Evolutionary conservation across 2,329 filamentous ascomycete species (phyloP).

Genomic region (Ascochyta rabiei): DNA sequence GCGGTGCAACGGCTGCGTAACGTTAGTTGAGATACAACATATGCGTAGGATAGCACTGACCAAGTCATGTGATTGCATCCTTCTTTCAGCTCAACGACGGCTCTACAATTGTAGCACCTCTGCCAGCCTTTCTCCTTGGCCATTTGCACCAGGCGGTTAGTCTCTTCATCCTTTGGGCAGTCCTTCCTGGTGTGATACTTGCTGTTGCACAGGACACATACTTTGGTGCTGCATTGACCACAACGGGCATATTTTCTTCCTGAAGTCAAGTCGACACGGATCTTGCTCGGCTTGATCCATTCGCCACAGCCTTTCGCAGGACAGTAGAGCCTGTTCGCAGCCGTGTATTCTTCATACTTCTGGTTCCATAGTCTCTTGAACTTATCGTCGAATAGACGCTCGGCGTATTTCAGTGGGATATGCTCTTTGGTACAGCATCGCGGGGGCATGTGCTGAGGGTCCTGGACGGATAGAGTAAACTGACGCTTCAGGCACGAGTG

Average conservation of each 20-base stretch:
- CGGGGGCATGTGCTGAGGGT: slow-evolving; percentile 84
- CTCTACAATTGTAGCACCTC: slow-evolving; percentile 74
- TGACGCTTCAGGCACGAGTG: slow-evolving; percentile 73
- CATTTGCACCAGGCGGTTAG: slow-evolving; percentile 66
- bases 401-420: slow-evolving; percentile 78
- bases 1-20: slow-evolving; percentile 71
- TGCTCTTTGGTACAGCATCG: slow-evolving; percentile 75
- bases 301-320: slow-evolving; percentile 74
- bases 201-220: slow-evolving; percentile 75
- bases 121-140: slow-evolving; percentile 75
- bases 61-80: slow-evolving; percentile 91
- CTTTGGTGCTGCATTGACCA: slow-evolving; percentile 71
- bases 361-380: slow-evolving; percentile 84
- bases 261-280: slow-evolving; percentile 59
- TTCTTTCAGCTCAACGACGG: slow-evolving; percentile 78
- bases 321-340: slow-evolving; percentile 78
- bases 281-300: slow-evolving; percentile 77
- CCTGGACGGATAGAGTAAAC: slow-evolving; percentile 76
- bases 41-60: slow-evolving; percentile 53
- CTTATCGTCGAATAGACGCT: slow-evolving; percentile 71
- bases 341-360: slow-evolving; percentile 78
- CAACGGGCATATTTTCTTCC: slow-evolving; percentile 72
- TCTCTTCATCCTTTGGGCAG: slow-evolving; percentile 75
- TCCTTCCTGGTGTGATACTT: slow-evolving; percentile 71
- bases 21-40: slow-evolving; percentile 18